Evolutionary conservation across 139 green algal genomes (phyloP), one percentile per base, ranked within the genome.

Genomic region (Chlamydomonas incerta): DNA sequence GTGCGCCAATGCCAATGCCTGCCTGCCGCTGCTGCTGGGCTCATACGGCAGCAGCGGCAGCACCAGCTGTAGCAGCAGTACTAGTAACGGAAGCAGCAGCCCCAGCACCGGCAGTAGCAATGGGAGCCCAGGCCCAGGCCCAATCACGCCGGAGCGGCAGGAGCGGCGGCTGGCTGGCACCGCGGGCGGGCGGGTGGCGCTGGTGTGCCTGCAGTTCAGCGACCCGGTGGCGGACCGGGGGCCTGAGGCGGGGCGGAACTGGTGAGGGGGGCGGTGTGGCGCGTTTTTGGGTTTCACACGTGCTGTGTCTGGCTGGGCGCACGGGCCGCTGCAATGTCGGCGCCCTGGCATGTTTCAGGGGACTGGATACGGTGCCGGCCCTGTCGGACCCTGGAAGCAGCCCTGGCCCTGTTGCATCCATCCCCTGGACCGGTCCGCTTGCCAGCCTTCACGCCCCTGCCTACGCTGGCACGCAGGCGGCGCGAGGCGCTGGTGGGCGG

Each of bases 191-290:
- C 52, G 31, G 3, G 74, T 82, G 15, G 74, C 74, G 57, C 74
- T 82, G 57, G 74, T 82, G 57, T 82, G 74, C 37, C 28, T 82
- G 58, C 74, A 82, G 74, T 82, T 82, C 74, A 60, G 34, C 23
- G 74, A 82, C 34, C 74, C 74, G 8, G 37, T 58, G 57, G 3
- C 31, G 62, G 10, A 23, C 20, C 55, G 21, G 55, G 55, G 18
- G 55, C 20, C 8, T 6, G 55, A 28, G 55, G 55, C 55, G 11
- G 55, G 55, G 18, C 20, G 9, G 55, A 2, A 24, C 55, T 62
- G 55, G 18, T 62, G 55, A 24, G 18, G 11, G 55, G 52, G 55
- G 55, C 20, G 3, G 55, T 62, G 9, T 62, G 55, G 55, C 55
- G 20, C 4, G 55, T 5, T 23, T 6, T 24, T 2, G 55, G 55